Base-by-base conservation (phyloP, 225 moss, liverwort and hornwort genomes). In the Antitrichia curtipendula region DNA sequence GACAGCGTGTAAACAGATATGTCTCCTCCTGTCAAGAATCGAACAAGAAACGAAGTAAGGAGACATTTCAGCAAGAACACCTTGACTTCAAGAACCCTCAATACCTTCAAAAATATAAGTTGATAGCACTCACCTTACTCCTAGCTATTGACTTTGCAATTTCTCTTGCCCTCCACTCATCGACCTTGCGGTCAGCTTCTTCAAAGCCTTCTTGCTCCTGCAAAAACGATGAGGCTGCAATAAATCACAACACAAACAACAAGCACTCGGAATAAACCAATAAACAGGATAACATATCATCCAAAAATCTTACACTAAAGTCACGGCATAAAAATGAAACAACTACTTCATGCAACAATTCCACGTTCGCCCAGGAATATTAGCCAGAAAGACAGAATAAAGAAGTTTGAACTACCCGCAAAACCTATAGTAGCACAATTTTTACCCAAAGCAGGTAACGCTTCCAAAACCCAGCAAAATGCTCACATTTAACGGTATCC, bases 81-180 rank as follows among this genome's bases (percentile, higher is more conserved):
- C 27, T 84, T 52, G 19, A 54, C 88, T 85, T 68, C 84, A 84
- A 34, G 20, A 83, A 78, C 22, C 87, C 63, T 74, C 34, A 58
- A 88, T 49, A 80, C 38, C 57, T 68, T 76, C 60, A 36, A 85
- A 78, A 87, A 63, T 40, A 21, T 38, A 72, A 73, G 52, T 78
- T 79, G 57, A 62, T 68, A 63, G 49, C 62, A 89, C 89, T 88
- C 83, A 96, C 97, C 95, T 97, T 99, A 73, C 92, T 92, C 92
- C 92, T 94, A 50, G 96, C 95, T 86, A 97, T 96, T 69, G 91
- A 91, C 89, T 95, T 97, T 8, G 99, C 99, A 86, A 99, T 97
- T 88, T 99, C 96, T 87, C 91, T 92, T 81, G 97, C 96, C 89
- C 96, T 95, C 99, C 99, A 99, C 83, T 96, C 98, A 92, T 99